Conservation (phyloP, 805 yeast genomes). For the Nakazawaea holstii region DNA sequence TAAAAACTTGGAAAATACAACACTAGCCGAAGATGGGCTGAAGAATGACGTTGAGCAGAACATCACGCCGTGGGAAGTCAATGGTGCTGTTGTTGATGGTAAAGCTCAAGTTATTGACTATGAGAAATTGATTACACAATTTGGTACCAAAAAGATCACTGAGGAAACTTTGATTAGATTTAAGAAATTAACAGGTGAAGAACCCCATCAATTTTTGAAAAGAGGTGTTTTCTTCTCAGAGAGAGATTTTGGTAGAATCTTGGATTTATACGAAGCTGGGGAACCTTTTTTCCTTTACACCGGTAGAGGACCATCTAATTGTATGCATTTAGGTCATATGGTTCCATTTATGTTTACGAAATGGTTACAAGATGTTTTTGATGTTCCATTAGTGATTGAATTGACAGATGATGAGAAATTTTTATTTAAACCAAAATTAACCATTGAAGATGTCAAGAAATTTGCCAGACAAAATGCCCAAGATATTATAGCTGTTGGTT, state of each 20-base stretch:
- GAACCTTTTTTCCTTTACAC: conserved; percentile 94
- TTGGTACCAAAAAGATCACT: conserved; percentile 76
- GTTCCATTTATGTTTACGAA: conserved; percentile 92
- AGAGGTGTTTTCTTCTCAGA: conserved; percentile 93
- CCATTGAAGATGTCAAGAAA: conserved; percentile 79
- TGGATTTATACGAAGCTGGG: conserved; percentile 89
- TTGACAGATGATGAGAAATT: conserved; percentile 97
- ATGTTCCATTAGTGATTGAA: conserved; percentile 90
- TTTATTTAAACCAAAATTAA: conserved; percentile 84
- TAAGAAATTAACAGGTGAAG: conserved; percentile 75
- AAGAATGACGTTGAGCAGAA: conserved; percentile 36
- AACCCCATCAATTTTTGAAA: conserved; percentile 85
- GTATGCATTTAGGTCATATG: conserved; percentile 97
- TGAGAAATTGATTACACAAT: conserved; percentile 77
- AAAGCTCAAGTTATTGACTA: conserved; percentile 87
- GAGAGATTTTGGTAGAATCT: conserved; percentile 72
- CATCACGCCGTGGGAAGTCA: conserved; percentile 98
- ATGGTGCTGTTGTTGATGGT: conserved; percentile 96
- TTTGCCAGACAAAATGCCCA: conserved; percentile 82
- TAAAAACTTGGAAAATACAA: conserved; percentile 18
- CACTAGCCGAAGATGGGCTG: conserved; percentile 9
- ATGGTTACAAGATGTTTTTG: conserved; percentile 98
- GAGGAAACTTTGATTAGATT: conserved; percentile 73
- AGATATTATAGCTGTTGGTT: conserved; percentile 92
- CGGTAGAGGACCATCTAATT: conserved; percentile 95